Conservation (phyloP, 352 stramenopile species). For the Pythium guiyangense region DNA sequence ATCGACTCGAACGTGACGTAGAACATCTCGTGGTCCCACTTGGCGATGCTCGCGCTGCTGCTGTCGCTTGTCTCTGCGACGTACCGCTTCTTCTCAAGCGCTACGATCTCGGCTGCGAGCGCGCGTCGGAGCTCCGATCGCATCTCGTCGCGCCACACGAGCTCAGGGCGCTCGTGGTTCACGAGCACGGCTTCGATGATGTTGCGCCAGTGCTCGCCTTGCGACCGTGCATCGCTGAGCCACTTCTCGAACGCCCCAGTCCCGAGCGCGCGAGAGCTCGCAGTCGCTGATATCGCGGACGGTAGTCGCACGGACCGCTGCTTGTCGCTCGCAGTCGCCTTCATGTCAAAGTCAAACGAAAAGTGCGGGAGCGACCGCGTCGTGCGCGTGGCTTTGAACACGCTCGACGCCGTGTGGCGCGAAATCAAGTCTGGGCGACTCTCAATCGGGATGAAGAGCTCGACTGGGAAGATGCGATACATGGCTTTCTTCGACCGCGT, state of each 20-base stretch:
- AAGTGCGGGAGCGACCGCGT: constrained; percentile 56
- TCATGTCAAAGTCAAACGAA: constrained; percentile 63
- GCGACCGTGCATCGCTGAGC: constrained; percentile 52
- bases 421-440: constrained; percentile 47
- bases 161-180: constrained; percentile 59
- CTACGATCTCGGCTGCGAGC: constrained; percentile 50
- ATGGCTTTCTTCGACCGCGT: constrained; percentile 72
- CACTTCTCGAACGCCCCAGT: constrained; percentile 54
- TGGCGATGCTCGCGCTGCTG: constrained; percentile 18
- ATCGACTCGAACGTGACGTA: constrained; percentile 73
- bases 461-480: constrained; percentile 75
- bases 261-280: constrained; percentile 30
- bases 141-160: constrained; percentile 75
- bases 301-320: constrained; percentile 22
- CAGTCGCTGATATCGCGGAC: constrained; percentile 20
- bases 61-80: constrained; percentile 10
- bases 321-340: constrained; percentile 26
- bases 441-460: constrained; percentile 70
- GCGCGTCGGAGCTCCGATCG: constrained; percentile 49
- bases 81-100: constrained; percentile 29
- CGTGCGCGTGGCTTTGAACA: constrained; percentile 34
- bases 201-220: constrained; percentile 73
- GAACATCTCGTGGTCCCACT: constrained; percentile 83
- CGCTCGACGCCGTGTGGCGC: constrained; percentile 47
- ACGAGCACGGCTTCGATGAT: constrained; percentile 54